Evolutionary conservation across 2,329 filamentous ascomycete species (phyloP), one percentile per base, ranked within the genome.

Genomic region (Venturia effusa): DNA sequence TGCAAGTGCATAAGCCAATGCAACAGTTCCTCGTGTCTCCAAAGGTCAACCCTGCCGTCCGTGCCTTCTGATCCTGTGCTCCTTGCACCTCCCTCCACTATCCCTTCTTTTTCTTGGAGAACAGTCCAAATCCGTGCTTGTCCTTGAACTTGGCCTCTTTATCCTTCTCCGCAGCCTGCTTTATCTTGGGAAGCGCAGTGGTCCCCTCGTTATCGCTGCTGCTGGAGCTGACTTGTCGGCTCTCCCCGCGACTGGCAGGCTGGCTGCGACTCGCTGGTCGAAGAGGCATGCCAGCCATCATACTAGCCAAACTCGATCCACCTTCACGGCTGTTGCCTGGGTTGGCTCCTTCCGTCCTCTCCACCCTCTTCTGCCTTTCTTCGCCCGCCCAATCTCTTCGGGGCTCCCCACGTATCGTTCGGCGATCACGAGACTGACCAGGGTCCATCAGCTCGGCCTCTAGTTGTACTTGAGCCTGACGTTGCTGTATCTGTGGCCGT

Each of bases 141-240:
- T 57, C 51, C 30, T 57, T 57, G 27, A 17, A 34, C 51, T 34
- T 57, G 15, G 15, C 30, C 51, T 57, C 32, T 48, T 55, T 57
- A 27, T 55, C 51, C 34, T 45, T 59, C 17, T 63, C 43, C 51
- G 27, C 61, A 55, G 61, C 61, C 30, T 51, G 45, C 45, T 57
- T 37, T 32, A 63, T 63, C 24, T 48, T 45, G 7, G 61, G 61
- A 32, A 63, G 48, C 17, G 61, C 61, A 24, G 62, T 64, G 3
- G 62, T 61, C 13, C 62, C 62, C n/a, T 64, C 62, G 5, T 54
- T 57, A 32, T 61, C 57, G 32, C 62, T 61, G 32, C 37, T 51
- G 57, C 45, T 61, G 13, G 34, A 37, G 39, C 57, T 61, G 32
- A 30, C 54, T 22, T 64, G 54, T 40, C 62, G 37, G 24, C 43